Evolutionary conservation across 176 grass and related monocot species (phyloP).

Genomic region (Avena insularis): DNA sequence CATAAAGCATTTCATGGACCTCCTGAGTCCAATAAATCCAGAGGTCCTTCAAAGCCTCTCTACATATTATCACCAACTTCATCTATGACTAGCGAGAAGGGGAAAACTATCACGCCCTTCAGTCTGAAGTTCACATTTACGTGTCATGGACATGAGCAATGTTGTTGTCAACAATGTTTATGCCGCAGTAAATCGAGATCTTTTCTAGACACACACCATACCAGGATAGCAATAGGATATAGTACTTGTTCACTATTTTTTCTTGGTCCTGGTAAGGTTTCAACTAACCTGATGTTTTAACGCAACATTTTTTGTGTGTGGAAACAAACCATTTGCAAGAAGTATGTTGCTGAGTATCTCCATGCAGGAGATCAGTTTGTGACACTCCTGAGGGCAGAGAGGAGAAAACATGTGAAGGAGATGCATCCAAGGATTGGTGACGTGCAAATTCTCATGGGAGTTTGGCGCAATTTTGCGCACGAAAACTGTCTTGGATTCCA

Average conservation of each 20-base stretch:
- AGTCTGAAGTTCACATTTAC: no score
- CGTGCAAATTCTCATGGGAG: background rate
- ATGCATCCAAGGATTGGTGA: background rate
- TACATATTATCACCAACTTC: no score
- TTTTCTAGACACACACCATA: background rate
- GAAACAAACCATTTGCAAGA: background rate
- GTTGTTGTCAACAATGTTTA: background rate
- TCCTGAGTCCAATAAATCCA: no score
- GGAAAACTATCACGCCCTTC: no score
- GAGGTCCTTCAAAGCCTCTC: no score
- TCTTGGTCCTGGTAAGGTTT: background rate
- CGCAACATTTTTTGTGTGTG: background rate
- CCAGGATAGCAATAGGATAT: background rate
- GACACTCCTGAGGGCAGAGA: background rate
- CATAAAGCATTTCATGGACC: no score
- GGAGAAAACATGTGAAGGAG: background rate
- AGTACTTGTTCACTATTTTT: background rate
- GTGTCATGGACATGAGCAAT: background rate
- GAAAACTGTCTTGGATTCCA: slow-evolving; percentile 35
- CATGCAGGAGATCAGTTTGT: background rate
- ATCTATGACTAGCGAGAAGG: no score
- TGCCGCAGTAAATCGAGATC: no score
- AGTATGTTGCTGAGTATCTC: slow-evolving; percentile 5
- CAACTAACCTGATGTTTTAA: background rate
- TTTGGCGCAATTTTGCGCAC: slow-evolving; percentile 31